Conservation (phyloP, 75 land plant genomes). For the Picea glauca region DNA sequence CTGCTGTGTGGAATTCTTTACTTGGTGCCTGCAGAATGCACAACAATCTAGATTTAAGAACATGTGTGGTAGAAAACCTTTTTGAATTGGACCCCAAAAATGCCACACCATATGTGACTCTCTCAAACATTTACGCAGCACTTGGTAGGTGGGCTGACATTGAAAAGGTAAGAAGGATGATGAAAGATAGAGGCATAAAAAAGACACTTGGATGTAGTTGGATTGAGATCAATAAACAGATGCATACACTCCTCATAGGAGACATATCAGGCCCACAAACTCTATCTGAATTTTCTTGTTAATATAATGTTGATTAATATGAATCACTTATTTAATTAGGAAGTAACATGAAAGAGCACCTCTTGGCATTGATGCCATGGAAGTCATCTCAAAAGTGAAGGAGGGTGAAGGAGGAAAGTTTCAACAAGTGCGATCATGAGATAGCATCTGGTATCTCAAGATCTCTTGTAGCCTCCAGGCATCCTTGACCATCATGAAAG, state of each 20-base stretch:
- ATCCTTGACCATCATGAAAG: too few species aligned
- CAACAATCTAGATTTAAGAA: constrained; percentile 2
- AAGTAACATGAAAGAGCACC: too few species aligned
- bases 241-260: background rate
- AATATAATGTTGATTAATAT: too few species aligned
- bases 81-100: constrained; percentile 5
- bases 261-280: constrained; percentile 9
- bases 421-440: too few species aligned
- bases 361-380: too few species aligned
- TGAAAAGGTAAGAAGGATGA: constrained; percentile 7
- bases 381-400: too few species aligned
- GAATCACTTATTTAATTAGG: too few species aligned
- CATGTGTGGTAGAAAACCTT: constrained; percentile 2
- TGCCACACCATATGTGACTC: background rate
- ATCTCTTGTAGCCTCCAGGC: too few species aligned
- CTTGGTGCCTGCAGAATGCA: constrained; percentile 13
- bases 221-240: background rate
- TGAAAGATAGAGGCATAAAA: constrained; percentile 5
- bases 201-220: background rate
- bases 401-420: too few species aligned
- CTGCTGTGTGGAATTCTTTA: background rate
- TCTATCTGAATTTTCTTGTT: too few species aligned
- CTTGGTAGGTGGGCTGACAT: constrained; percentile 5
- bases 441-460: too few species aligned
- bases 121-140: constrained; percentile 13